Conservation (phyloP, 1,284 basidiomycete genomes). For the Apiotrichum gamsii region DNA sequence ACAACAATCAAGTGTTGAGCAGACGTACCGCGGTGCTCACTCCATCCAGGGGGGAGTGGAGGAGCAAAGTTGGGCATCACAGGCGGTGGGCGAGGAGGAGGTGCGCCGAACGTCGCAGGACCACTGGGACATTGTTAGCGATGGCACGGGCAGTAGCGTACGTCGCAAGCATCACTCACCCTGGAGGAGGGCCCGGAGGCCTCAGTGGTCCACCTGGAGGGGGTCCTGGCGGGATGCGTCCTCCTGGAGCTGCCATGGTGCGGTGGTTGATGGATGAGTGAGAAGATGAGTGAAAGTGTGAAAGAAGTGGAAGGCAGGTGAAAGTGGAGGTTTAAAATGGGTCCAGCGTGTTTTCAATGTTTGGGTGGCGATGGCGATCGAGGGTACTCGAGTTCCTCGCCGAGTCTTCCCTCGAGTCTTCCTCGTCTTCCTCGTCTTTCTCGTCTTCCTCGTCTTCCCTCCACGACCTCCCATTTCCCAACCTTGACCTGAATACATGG, state of each 20-base stretch:
- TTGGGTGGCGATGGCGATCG: background rate
- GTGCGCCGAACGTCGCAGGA: background rate
- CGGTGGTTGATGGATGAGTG: background rate
- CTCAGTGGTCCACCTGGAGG: constrained; percentile 27
- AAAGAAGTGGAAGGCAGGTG: background rate
- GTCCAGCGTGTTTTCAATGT: background rate
- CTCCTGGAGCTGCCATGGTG: background rate
- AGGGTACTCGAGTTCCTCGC: too few relatives aligned
- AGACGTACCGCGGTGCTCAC: constrained; percentile 59
- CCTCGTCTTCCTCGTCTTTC: background rate
- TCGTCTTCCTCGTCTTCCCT: background rate
- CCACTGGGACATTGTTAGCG: background rate
- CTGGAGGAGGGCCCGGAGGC: constrained; percentile 30
- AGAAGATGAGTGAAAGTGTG: background rate
- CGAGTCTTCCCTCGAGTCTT: too few relatives aligned
- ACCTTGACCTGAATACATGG: background rate
- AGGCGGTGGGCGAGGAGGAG: constrained; percentile 7
- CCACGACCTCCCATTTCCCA: background rate
- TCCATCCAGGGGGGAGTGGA: constrained; percentile 64
- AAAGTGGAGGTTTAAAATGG: background rate
- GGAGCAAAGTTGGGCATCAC: constrained; percentile 45
- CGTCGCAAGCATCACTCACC: too few relatives aligned
- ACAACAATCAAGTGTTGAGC: too few relatives aligned
- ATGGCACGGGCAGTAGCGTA: too few relatives aligned
- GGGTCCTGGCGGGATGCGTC: constrained; percentile 25